Conservation (phyloP, 352 stramenopile genomes). For the Phytophthora brassicae region DNA sequence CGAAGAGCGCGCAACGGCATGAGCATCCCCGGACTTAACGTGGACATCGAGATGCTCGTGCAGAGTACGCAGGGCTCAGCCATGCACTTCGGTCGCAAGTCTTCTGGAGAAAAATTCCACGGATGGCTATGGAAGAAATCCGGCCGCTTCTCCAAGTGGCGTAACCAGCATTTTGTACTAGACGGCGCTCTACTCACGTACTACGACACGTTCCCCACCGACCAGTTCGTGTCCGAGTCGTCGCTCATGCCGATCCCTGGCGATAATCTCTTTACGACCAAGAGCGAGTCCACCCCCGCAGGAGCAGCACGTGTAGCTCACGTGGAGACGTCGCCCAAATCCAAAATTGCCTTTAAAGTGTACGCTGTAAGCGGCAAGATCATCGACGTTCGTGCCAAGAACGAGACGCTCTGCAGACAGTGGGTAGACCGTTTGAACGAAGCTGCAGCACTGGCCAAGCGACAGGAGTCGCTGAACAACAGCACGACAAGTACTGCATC, state of each 20-base stretch:
- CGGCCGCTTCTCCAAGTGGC: constrained; percentile 79
- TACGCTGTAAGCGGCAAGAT: constrained; percentile 84
- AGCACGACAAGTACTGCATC: constrained; percentile 75
- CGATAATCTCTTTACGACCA: constrained; percentile 70
- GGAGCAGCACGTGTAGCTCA: constrained; percentile 77
- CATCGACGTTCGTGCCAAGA: constrained; percentile 81
- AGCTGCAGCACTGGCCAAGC: constrained; percentile 66
- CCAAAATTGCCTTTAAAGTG: constrained; percentile 83
- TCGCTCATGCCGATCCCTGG: constrained; percentile 58
- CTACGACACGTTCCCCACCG: constrained; percentile 83
- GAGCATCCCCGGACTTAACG: constrained; percentile 55
- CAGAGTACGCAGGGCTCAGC: constrained; percentile 76
- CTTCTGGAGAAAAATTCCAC: constrained; percentile 70
- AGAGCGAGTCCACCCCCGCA: constrained; percentile 66
- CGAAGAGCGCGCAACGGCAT: constrained; percentile 22
- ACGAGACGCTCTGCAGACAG: constrained; percentile 66
- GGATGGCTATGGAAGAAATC: constrained; percentile 86
- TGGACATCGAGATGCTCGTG: constrained; percentile 85
- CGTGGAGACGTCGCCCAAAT: constrained; percentile 74
- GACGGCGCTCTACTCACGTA: constrained; percentile 77
- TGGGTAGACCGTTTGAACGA: constrained; percentile 79
- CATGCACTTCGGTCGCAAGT: constrained; percentile 70
- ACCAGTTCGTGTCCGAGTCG: constrained; percentile 69
- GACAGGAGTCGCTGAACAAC: constrained; percentile 73
- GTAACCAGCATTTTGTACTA: constrained; percentile 84